Evolutionary conservation across 768 basidiomycete genomes (phyloP).

Genomic region (Amanita subjunquillea): DNA sequence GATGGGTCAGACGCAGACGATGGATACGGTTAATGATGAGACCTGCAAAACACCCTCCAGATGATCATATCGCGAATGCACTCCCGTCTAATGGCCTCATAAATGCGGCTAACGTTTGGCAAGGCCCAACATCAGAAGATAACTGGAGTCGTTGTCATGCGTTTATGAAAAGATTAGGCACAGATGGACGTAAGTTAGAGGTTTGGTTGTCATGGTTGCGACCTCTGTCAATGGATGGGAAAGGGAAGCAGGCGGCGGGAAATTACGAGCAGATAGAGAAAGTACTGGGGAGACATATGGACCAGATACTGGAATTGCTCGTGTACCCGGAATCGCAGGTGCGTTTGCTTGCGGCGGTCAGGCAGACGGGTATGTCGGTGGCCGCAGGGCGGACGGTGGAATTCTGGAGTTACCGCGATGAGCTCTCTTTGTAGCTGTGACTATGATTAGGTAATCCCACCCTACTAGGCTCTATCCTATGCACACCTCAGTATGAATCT

Average conservation of each 20-base stretch:
- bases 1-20: conserved; percentile 69
- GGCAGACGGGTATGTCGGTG: conserved; percentile 30
- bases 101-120: conserved; percentile 40
- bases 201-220: conserved; percentile 67
- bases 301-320: conserved; percentile 45
- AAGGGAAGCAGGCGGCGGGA: conserved; percentile 17
- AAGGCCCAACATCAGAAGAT: conserved; percentile 31
- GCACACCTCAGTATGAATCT: too few relatives aligned
- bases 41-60: conserved; percentile 26
- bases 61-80: background rate
- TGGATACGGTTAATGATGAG: conserved; percentile 84
- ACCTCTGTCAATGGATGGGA: conserved; percentile 23
- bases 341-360: conserved; percentile 48
- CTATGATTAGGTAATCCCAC: too few relatives aligned
- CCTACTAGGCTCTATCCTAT: too few relatives aligned
- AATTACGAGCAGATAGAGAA: conserved; percentile 29
- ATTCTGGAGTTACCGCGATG: conserved; percentile 57
- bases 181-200: conserved; percentile 69
- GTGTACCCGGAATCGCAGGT: conserved; percentile 71
- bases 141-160: conserved; percentile 53
- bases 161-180: conserved; percentile 40
- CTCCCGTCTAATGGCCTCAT: background rate
- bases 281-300: conserved; percentile 30
- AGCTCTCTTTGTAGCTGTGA: background rate
- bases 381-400: conserved; percentile 35